Conservation (phyloP, 495 filamentous ascomycete species). For the Penicillium bovifimosum region DNA sequence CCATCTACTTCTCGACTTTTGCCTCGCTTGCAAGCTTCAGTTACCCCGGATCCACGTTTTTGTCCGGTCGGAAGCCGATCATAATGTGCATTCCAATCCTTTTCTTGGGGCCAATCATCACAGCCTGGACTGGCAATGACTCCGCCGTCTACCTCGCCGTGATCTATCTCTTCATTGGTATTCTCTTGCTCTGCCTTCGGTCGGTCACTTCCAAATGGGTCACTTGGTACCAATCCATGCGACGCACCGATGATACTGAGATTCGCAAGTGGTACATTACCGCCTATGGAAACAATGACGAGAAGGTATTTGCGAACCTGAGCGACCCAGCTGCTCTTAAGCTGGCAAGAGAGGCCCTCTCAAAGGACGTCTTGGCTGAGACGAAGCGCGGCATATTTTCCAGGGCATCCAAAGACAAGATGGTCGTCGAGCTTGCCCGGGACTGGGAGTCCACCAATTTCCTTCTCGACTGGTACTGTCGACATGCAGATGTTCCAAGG, state of each 20-base stretch:
- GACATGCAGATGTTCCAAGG: constrained; percentile 43
- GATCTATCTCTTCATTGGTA: constrained; percentile 41
- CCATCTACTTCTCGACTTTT: constrained; percentile 47
- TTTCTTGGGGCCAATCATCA: constrained; percentile 43
- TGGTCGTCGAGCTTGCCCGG: constrained; percentile 45
- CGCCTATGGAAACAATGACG: constrained; percentile 27
- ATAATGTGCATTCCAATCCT: constrained; percentile 43
- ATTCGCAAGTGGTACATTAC: constrained; percentile 46
- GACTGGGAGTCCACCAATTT: constrained; percentile 56
- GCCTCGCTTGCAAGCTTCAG: constrained; percentile 53
- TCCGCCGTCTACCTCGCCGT: constrained; percentile 43
- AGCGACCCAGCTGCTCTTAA: constrained; percentile 43
- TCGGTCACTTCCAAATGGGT: constrained; percentile 46
- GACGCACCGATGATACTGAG: constrained; percentile 43
- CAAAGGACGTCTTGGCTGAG: constrained; percentile 41
- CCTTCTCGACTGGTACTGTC: constrained; percentile 55
- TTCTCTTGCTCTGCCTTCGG: constrained; percentile 43
- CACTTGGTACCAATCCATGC: constrained; percentile 43
- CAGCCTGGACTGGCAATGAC: constrained; percentile 43
- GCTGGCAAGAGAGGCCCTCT: constrained; percentile 43
- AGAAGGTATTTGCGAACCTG: constrained; percentile 33
- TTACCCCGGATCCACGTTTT: constrained; percentile 48
- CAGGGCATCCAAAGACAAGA: constrained; percentile 35
- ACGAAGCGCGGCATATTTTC: constrained; percentile 37
- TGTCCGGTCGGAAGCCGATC: constrained; percentile 44